Conservation (phyloP, 2,329 filamentous ascomycete genomes). For the Sporothrix protearum region DNA sequence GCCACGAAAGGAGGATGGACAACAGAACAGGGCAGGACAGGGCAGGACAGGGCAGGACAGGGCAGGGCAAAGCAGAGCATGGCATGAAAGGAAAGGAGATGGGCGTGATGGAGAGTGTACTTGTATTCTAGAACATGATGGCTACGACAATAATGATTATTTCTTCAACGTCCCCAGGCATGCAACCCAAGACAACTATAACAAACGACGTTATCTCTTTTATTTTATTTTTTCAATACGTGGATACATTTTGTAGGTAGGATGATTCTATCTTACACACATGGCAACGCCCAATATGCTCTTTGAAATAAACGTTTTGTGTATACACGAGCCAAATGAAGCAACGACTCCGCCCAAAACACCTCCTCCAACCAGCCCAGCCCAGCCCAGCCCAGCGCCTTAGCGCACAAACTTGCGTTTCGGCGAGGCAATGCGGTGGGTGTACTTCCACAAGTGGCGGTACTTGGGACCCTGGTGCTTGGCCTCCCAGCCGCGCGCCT, state of each 20-base stretch:
- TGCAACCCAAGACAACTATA: not conserved
- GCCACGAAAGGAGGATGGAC: not conserved
- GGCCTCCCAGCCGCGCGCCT: constrained; percentile 63
- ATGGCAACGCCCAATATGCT: constrained; percentile 1
- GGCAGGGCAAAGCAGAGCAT: no score
- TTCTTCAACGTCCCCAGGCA: not conserved
- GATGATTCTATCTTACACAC: constrained; percentile 23
- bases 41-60: not conserved
- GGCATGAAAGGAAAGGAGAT: not conserved
- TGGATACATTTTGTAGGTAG: constrained; percentile 14
- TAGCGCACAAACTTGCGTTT: constrained; percentile 32
- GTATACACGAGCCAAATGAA: not conserved
- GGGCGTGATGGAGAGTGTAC: not conserved
- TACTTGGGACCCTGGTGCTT: constrained; percentile 64
- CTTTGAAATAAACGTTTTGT: not conserved
- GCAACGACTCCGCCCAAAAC: no score
- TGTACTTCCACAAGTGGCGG: constrained; percentile 62
- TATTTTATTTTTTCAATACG: not conserved
- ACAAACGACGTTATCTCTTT: not conserved
- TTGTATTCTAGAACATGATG: constrained; percentile 9
- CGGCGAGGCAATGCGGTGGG: constrained; percentile 49
- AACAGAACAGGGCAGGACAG: not conserved
- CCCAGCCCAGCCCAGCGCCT: not conserved
- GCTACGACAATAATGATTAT: constrained; percentile 16
- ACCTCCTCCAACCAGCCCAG: not conserved